Conservation (phyloP, 106 monocot genomes). For the Posidonia australis region DNA sequence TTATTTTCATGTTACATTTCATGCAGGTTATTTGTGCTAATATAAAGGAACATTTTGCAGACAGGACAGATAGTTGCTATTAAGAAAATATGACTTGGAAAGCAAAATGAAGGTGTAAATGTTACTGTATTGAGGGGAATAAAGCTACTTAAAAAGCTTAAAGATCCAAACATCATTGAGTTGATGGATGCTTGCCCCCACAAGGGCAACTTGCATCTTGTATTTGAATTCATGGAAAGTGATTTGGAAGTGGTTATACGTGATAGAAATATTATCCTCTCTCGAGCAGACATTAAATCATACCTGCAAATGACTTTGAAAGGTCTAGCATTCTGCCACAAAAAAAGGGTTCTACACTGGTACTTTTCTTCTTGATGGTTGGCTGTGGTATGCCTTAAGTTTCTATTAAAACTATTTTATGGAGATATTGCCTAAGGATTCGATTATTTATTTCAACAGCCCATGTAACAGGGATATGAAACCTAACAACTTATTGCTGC, state of each 20-base stretch:
- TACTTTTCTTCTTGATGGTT: constrained; percentile 10
- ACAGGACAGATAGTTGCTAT: constrained; percentile 83
- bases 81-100: constrained; percentile 86
- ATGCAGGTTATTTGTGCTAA: too few species aligned
- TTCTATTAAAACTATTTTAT: neutral
- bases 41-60: constrained; percentile 21
- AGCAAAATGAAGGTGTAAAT: constrained; percentile 90
- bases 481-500: constrained; percentile 91
- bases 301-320: constrained; percentile 90
- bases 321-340: constrained; percentile 83
- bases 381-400: neutral
- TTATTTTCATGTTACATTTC: too few species aligned
- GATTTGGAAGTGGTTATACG: constrained; percentile 95
- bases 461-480: constrained; percentile 80
- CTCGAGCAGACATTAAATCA: constrained; percentile 86
- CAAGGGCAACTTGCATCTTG: constrained; percentile 95
- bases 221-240: constrained; percentile 98
- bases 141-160: constrained; percentile 85
- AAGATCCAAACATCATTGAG: constrained; percentile 93
- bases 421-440: too few species aligned
- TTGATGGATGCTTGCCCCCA: constrained; percentile 87
- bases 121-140: constrained; percentile 92
- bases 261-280: constrained; percentile 85
- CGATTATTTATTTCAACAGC: neutral
- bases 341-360: constrained; percentile 93